Evolutionary conservation across 169 alveolate species (phyloP).

Genomic region (Ichthyophthirius multifiliis): DNA sequence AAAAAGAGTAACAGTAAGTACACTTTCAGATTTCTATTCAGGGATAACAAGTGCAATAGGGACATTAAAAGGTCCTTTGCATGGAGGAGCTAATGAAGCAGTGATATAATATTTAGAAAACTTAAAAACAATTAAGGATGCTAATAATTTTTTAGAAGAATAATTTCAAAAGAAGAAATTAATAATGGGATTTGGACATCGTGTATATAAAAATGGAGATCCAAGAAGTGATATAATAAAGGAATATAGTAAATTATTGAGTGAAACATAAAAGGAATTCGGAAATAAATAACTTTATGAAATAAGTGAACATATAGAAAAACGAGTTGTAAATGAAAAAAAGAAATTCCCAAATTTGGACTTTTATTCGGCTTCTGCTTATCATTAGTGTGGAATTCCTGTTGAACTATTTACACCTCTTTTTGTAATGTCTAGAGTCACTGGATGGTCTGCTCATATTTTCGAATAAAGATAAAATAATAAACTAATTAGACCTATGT

Average conservation of each 20-base stretch:
- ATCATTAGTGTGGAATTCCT: slow-evolving; percentile 68
- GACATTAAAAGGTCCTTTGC: slow-evolving; percentile 80
- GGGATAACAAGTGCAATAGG: slow-evolving; percentile 71
- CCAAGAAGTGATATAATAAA: slow-evolving; percentile 81
- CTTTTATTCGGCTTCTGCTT: slow-evolving; percentile 79
- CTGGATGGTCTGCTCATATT: slow-evolving; percentile 84
- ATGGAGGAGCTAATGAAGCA: slow-evolving; percentile 90
- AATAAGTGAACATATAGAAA: slow-evolving; percentile 60
- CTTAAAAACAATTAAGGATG: slow-evolving; percentile 35
- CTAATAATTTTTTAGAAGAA: slow-evolving; percentile 43
- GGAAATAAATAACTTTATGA: slow-evolving; percentile 48
- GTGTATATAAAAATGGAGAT: slow-evolving; percentile 83
- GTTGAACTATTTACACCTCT: slow-evolving; percentile 75
- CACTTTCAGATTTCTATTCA: slow-evolving; percentile 72
- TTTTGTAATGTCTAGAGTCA: slow-evolving; percentile 77
- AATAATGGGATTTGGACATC: slow-evolving; percentile 87
- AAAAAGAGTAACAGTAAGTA: slow-evolving; percentile 74
- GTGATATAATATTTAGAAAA: slow-evolving; percentile 65
- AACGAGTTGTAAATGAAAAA: slow-evolving; percentile 59
- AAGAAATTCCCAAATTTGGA: slow-evolving; percentile 83
- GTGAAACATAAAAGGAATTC: slow-evolving; percentile 19
- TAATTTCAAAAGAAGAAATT: slow-evolving; percentile 54
- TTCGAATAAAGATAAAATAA: slow-evolving; percentile 74
- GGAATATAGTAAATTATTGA: slow-evolving; percentile 43
- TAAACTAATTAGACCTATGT: slow-evolving; percentile 66